phyloP scores from a whole-genome alignment of 2,329 filamentous ascomycete genomes.

The Scedosporium aurantiacum region DNA sequence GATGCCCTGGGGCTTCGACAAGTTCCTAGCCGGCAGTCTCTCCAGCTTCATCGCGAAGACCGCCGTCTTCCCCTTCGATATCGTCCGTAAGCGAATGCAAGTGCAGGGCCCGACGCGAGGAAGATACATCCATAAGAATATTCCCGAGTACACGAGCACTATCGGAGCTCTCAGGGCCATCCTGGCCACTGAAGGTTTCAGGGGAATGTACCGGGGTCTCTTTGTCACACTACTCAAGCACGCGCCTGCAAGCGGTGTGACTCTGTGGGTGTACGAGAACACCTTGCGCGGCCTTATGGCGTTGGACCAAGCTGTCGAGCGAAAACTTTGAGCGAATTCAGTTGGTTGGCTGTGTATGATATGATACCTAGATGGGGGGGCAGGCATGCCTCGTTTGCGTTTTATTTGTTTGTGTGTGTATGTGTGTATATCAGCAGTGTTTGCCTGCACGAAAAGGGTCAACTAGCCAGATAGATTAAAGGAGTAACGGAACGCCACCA shows the following conservation, averaged over 20 bases:
- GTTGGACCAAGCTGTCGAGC: constrained; percentile 20
- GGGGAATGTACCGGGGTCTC: constrained; percentile 79
- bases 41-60: constrained; percentile 81
- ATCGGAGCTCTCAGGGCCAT: constrained; percentile 57
- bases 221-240: constrained; percentile 86
- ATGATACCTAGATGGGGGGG: background rate
- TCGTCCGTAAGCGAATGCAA: constrained; percentile 85
- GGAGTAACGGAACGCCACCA: too few species aligned
- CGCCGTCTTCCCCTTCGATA: constrained; percentile 81
- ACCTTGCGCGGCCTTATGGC: constrained; percentile 49
- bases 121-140: constrained; percentile 74
- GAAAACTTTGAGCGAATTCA: background rate
- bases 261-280: constrained; percentile 89
- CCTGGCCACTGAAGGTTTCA: constrained; percentile 57
- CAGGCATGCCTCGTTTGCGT: background rate
- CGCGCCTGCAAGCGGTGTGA: constrained; percentile 83
- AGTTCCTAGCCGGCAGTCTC: constrained; percentile 70
- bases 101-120: constrained; percentile 81
- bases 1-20: constrained; percentile 64
- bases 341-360: background rate
- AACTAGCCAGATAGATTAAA: too few species aligned
- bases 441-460: too few species aligned
- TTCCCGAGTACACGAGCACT: constrained; percentile 70
- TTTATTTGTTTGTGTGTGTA: too few species aligned
- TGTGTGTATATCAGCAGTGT: too few species aligned